Base-by-base conservation (phyloP, 2,329 filamentous ascomycete species). In the Ceratocystiopsis sp. region DNA sequence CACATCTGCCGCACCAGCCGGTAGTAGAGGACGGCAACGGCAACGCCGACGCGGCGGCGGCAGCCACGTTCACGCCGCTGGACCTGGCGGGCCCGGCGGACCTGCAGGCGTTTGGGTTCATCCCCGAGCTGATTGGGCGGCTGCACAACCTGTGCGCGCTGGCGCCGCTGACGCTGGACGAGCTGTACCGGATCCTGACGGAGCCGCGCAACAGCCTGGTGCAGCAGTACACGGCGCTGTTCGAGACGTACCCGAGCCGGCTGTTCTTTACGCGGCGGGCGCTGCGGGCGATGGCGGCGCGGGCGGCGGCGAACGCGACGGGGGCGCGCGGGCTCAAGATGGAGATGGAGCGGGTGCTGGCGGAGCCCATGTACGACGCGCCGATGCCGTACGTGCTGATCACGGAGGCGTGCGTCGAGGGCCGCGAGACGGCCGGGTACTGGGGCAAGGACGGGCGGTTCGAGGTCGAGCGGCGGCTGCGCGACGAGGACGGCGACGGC, bases 61-160 rank as follows among this genome's bases (percentile, higher is more conserved):
- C 19, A 21, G 56, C 56, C 55, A 46, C 46, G 0, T 71, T 74
- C 46, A 75, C 72, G 1, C 72, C 63, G 40, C 66, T 91, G 1
- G 82, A 89, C 50, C 71, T 91, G 18, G 72, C 82, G 21, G 81
- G 76, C 4, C 81, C 84, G 2, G 67, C 73, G 12, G 82, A 93
- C 53, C 65, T 93, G 2, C 84, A 93, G 59, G 73, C 71, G 37
- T 95, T 86, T 54, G 89, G 87, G 14, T 84, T 95, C 56, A 95
- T 95, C 43, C 87, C 87, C 0, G 87, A 95, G 61, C 69, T 95
- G n/a, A 81, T 96, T 42, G 91, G 91, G n/a, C 82, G 91, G 16
- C 77, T 98, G 40, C 89, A 93, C 42, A 84, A 94, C 46, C 81
- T 86, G 40, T 86, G 85, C 47, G 84, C 91, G 0, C 72, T 98